Evolutionary conservation across 768 basidiomycete genomes (phyloP), one percentile per base, ranked within the genome.

Genomic region (Coprinellus micaceus): DNA sequence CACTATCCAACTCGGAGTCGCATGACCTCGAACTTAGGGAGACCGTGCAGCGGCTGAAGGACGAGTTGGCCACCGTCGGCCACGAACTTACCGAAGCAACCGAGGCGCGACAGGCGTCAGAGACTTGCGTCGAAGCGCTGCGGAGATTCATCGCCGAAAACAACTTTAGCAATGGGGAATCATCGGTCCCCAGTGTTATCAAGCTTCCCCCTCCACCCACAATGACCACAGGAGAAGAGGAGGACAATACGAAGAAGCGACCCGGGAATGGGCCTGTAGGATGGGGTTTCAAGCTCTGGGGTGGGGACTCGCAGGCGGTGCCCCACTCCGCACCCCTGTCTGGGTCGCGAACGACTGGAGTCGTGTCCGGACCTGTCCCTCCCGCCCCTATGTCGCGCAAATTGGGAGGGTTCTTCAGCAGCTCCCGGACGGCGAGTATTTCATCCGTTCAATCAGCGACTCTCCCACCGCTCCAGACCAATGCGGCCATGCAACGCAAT

Each of bases 101-200:
- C 58, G 95, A 98, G 69, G 92, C 91, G 2, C 78, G 85, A 47
- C 86, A 92, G 65, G 95, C 95, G 3, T 91, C 89, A 33, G 94
- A 98, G 61, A 81, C 81, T 0, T 94, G 92, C 66, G 84, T 90
- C 60, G 84, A 82, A 53, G 91, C 89, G 0, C 74, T 98, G 41
- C 80, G 94, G 36, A 87, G 85, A 56, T 98, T 89, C 66, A 91
- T 92, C 60, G 82, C 82, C 21, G 84, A 90, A 60, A 84, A 86
- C 66, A 83, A 84, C 55, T 76, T 89, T 48, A 88, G 88, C 9
- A 70, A 63, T 21, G 53, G 17, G 60, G 63, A 49, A 28, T 61
- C 45, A 53, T 49, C 50, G 49, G 57, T 58, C 5, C 52, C 65
- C 46, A 60, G 64, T 39, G 61, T 68, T 21, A 61, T 76, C 2